These are phyloP conservation scores for Orbilia ellipsospora DNA, from an alignment of 2,329 filamentous ascomycete genomes.

Conservation along the genomic window DNA sequence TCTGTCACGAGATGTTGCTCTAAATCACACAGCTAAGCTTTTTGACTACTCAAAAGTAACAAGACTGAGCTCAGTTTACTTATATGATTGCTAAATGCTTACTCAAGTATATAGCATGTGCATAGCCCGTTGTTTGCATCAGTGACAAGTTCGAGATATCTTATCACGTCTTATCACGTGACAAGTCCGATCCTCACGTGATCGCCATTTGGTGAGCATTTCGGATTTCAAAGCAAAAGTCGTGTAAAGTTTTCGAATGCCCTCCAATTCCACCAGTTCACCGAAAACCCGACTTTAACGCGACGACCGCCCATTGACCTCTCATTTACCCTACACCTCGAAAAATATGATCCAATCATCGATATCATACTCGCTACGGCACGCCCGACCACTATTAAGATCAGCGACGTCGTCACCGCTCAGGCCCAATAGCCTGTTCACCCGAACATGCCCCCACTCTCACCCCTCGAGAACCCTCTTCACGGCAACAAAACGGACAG, in stretches of 20 bases:
- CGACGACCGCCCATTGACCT: conserved; percentile 4
- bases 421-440: conserved; percentile 24
- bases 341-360: conserved; percentile 33
- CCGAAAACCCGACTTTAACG: conserved; percentile 28
- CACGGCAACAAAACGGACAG: conserved; percentile 70
- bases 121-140: too few species aligned
- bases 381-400: conserved; percentile 42
- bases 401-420: conserved; percentile 46
- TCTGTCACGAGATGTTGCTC: too few species aligned
- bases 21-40: too few species aligned
- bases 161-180: too few species aligned
- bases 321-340: conserved; percentile 9
- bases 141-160: too few species aligned
- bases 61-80: too few species aligned
- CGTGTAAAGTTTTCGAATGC: conserved; percentile 19
- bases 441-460: conserved; percentile 23
- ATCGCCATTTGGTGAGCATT: not conserved
- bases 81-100: too few species aligned
- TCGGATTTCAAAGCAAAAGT: conserved; percentile 46
- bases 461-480: conserved; percentile 59
- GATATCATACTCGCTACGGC: conserved; percentile 55
- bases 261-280: conserved; percentile 10
- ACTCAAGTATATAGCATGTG: too few species aligned
- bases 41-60: too few species aligned
- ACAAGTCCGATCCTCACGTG: too few species aligned